Conservation (phyloP, 306 rosid species). For the Trifolium pratense region DNA sequence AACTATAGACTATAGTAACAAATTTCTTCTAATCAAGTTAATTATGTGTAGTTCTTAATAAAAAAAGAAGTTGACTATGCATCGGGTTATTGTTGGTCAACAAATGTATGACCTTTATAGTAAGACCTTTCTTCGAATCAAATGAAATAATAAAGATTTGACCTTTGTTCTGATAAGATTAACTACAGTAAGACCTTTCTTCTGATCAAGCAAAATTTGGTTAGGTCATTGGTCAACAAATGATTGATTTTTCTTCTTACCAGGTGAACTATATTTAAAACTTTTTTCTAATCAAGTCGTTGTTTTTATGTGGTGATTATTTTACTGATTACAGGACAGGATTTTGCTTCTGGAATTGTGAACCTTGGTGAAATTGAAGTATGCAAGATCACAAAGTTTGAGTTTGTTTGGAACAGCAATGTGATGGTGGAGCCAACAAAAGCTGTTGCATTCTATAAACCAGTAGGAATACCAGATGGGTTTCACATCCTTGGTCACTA, state of each 20-base stretch:
- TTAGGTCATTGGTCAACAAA: not conserved
- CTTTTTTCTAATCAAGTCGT: not conserved
- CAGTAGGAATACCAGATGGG: constrained; percentile 70
- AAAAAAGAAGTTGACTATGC: too few species aligned
- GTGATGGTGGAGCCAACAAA: constrained; percentile 47
- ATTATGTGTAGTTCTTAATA: too few species aligned
- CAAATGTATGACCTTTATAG: too few species aligned
- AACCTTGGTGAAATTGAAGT: constrained; percentile 82
- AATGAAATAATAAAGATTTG: not conserved
- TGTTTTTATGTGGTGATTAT: constrained; percentile 23
- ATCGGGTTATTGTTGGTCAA: too few species aligned
- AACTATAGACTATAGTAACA: not conserved
- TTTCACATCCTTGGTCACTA: constrained; percentile 79
- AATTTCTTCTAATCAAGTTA: not conserved
- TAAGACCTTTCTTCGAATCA: too few species aligned
- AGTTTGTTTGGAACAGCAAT: constrained; percentile 65
- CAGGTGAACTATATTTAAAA: not conserved
- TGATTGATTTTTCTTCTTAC: not conserved
- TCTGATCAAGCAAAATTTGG: not conserved
- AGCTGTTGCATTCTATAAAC: constrained; percentile 68
- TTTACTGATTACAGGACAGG: constrained; percentile 53
- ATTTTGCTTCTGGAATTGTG: constrained; percentile 75
- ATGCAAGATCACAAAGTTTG: constrained; percentile 59
- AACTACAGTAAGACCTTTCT: not conserved
- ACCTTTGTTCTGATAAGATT: not conserved